Evolutionary conservation across 192 early-diverging fungal genomes (phyloP).

Genomic region (Allomyces javanicus): DNA sequence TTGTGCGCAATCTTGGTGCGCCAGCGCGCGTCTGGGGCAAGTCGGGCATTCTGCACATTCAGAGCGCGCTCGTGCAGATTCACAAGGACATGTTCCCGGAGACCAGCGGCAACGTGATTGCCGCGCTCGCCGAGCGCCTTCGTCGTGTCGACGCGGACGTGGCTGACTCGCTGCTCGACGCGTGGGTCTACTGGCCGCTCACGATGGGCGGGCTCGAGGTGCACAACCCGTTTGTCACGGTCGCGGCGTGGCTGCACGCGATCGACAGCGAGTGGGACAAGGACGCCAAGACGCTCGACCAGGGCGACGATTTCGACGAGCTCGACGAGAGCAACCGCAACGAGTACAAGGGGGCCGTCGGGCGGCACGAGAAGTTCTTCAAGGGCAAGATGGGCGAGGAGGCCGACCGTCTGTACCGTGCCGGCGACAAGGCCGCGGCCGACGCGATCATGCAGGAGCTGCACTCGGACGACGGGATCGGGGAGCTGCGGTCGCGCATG

Average conservation of each 20-base stretch:
- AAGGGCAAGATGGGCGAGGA: neutral
- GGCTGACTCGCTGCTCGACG: constrained; percentile 1
- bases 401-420: too few species aligned
- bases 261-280: neutral
- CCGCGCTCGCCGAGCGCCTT: neutral
- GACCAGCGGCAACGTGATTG: constrained; percentile 1
- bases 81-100: constrained; percentile 4
- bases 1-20: constrained; percentile 3
- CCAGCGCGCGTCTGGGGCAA: constrained; percentile 2
- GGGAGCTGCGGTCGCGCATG: neutral
- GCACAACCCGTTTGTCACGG: constrained; percentile 2
- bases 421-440: neutral
- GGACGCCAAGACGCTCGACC: neutral
- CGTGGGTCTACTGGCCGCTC: constrained; percentile 7
- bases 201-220: constrained; percentile 5
- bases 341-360: neutral
- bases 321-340: neutral
- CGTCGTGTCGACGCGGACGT: neutral
- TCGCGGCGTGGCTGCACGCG: neutral
- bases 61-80: neutral
- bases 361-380: neutral
- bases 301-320: neutral
- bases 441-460: neutral
- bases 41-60: constrained; percentile 2
- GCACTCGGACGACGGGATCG: neutral